Conservation (phyloP, 176 grass and related monocot genomes). For the Phoenix dactylifera region DNA sequence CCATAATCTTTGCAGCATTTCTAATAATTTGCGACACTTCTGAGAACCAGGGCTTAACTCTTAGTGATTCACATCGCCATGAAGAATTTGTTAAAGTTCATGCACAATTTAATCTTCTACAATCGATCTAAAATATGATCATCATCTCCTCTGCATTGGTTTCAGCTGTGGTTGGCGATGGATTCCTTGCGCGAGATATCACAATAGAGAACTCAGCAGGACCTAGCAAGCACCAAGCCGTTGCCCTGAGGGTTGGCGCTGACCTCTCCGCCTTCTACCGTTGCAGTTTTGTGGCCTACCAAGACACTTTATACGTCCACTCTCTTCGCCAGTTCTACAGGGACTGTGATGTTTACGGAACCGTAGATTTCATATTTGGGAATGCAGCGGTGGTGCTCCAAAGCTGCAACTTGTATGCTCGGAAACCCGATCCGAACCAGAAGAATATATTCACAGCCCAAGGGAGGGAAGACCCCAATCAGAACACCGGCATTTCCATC, state of each 20-base stretch:
- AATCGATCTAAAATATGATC: too few relatives aligned
- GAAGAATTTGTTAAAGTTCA: too few relatives aligned
- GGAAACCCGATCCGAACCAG: constrained; percentile 40
- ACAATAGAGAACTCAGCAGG: constrained; percentile 72
- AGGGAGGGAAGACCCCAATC: constrained; percentile 65
- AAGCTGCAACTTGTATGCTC: constrained; percentile 69
- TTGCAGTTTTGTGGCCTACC: constrained; percentile 77
- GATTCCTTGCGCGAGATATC: constrained; percentile 57
- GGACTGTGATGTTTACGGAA: constrained; percentile 80
- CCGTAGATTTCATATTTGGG: constrained; percentile 75
- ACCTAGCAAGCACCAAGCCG: constrained; percentile 63
- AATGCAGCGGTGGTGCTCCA: constrained; percentile 65
- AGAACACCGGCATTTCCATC: constrained; percentile 80
- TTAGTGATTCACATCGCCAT: too few relatives aligned
- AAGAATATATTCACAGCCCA: constrained; percentile 68
- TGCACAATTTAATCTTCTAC: too few relatives aligned
- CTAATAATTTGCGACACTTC: too few relatives aligned
- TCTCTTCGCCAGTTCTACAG: constrained; percentile 80
- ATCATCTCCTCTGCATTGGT: background rate
- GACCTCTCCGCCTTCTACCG: constrained; percentile 60
- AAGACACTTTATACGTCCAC: constrained; percentile 83
- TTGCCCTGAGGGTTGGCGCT: constrained; percentile 47
- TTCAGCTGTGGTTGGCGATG: constrained; percentile 57
- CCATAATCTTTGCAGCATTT: too few relatives aligned
- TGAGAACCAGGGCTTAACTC: too few relatives aligned